Conservation (phyloP, 2,329 filamentous ascomycete species). For the Penicillium sclerotigenum region DNA sequence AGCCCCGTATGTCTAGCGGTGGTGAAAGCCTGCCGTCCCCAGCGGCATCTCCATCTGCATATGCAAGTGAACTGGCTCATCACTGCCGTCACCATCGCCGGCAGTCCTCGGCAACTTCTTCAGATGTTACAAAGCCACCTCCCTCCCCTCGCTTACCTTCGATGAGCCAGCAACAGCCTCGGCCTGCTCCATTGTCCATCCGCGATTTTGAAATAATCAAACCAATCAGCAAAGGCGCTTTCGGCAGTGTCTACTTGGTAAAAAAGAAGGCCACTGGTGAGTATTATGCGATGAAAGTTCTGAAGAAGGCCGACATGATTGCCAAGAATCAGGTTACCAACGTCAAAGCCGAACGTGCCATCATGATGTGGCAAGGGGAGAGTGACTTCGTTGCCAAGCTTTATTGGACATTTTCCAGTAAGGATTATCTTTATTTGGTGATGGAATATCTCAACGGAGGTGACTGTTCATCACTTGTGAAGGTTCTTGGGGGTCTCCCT, state of each 20-base stretch:
- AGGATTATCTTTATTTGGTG: slow-evolving; percentile 95
- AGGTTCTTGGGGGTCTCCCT: slow-evolving; percentile 82
- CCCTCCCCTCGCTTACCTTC: slow-evolving; percentile 78
- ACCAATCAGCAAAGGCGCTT: slow-evolving; percentile 97
- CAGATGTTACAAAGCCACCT: slow-evolving; percentile 64
- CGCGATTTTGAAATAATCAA: slow-evolving; percentile 99
- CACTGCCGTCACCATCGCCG: slow-evolving; percentile 70
- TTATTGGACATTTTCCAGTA: slow-evolving; percentile 99
- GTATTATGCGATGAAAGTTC: slow-evolving; percentile 96
- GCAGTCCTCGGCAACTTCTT: slow-evolving; percentile 86
- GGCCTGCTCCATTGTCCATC: slow-evolving; percentile 89
- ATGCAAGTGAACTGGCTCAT: slow-evolving; percentile 65
- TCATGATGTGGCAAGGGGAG: slow-evolving; percentile 99
- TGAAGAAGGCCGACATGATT: slow-evolving; percentile 99
- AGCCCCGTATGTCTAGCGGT: slow-evolving; percentile 65
- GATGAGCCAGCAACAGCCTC: slow-evolving; percentile 70
- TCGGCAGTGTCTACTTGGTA: slow-evolving; percentile 94
- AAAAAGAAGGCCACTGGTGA: slow-evolving; percentile 99
- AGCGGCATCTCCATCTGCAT: slow-evolving; percentile 82
- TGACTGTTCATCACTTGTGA: slow-evolving; percentile 94
- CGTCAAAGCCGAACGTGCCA: slow-evolving; percentile 95
- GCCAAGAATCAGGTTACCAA: slow-evolving; percentile 99
- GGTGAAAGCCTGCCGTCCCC: slow-evolving; percentile 67
- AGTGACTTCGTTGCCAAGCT: slow-evolving; percentile 98
- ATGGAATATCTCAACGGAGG: slow-evolving; percentile 99